A percentile compares a stretch with the other conserved stretches of the same genome.
These are phyloP conservation scores for Coemansia interrupta DNA, from an alignment of 192 early-diverging fungal genomes.

Conservation along the genomic window DNA sequence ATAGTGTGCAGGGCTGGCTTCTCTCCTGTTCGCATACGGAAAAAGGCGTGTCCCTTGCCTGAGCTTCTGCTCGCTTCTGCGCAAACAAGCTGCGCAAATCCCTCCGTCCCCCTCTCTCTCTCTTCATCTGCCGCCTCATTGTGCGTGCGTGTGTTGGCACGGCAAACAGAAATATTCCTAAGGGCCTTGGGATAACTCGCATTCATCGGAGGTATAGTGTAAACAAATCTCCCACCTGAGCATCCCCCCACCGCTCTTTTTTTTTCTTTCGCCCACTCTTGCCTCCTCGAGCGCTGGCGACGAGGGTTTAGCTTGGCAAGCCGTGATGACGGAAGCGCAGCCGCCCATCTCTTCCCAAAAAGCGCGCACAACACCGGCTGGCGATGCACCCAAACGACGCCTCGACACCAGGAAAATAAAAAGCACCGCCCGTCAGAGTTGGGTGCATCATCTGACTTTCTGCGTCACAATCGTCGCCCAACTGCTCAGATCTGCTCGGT, in stretches of 20 bases:
- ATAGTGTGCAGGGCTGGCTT: conserved; percentile 9
- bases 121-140: background rate
- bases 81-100: conserved; percentile 14
- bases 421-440: too few relatives aligned
- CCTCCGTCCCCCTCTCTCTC: background rate
- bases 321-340: too few relatives aligned
- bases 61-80: conserved; percentile 3
- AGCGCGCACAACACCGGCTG: background rate
- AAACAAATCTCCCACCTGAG: background rate
- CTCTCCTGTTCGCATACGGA: background rate
- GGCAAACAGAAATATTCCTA: conserved; percentile 2
- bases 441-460: too few relatives aligned
- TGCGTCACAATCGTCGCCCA: too few relatives aligned
- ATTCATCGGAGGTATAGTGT: conserved; percentile 12
- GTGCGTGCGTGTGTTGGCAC: too few relatives aligned
- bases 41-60: background rate
- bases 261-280: too few relatives aligned
- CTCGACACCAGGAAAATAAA: background rate
- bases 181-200: conserved; percentile 10
- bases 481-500: too few relatives aligned
- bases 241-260: too few relatives aligned
- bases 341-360: too few relatives aligned
- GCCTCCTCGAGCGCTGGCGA: too few relatives aligned
- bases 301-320: too few relatives aligned
- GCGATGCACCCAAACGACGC: conserved; percentile 1